Conservation (phyloP, 257 asterid genomes). For the Solanum appendiculatum region DNA sequence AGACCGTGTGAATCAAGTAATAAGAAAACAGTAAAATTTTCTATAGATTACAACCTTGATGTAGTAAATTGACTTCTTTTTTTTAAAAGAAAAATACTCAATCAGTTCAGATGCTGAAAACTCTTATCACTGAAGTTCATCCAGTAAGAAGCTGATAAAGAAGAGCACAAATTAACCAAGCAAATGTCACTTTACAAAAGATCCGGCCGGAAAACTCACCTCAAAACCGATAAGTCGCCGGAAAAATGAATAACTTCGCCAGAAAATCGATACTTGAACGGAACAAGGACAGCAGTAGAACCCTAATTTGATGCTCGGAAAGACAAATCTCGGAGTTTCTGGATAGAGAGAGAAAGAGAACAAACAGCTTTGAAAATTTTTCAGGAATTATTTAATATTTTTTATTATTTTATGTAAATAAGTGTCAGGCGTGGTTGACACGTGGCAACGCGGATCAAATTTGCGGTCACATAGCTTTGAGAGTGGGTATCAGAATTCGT, state of each 20-base stretch:
- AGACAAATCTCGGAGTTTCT: conserved; percentile 46
- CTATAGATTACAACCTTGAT: background rate
- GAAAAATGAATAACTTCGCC: background rate
- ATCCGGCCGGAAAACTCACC: conserved; percentile 40
- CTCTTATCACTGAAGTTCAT: background rate
- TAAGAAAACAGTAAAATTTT: background rate
- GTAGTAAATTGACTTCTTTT: background rate
- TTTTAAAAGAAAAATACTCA: background rate
- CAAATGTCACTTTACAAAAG: background rate
- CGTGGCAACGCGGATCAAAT: conserved; percentile 49
- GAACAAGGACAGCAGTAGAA: conserved; percentile 1
- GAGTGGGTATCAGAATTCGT: conserved; percentile 65
- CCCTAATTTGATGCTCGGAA: conserved; percentile 24
- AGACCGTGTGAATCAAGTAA: background rate
- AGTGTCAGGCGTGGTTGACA: conserved; percentile 30
- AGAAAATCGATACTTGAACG: conserved; percentile 5
- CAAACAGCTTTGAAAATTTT: background rate
- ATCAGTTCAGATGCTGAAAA: background rate
- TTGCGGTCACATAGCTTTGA: conserved; percentile 25
- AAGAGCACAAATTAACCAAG: background rate
- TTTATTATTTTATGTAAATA: conserved; percentile 1
- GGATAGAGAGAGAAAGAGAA: conserved; percentile 22
- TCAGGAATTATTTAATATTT: background rate
- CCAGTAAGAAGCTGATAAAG: background rate
- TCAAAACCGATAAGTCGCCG: conserved; percentile 3